Percentiles rank a stretch among this genome's conserved stretches.
Conservation (phyloP, 163 green algal species). For the Coccomyxa subellipsoidea region DNA sequence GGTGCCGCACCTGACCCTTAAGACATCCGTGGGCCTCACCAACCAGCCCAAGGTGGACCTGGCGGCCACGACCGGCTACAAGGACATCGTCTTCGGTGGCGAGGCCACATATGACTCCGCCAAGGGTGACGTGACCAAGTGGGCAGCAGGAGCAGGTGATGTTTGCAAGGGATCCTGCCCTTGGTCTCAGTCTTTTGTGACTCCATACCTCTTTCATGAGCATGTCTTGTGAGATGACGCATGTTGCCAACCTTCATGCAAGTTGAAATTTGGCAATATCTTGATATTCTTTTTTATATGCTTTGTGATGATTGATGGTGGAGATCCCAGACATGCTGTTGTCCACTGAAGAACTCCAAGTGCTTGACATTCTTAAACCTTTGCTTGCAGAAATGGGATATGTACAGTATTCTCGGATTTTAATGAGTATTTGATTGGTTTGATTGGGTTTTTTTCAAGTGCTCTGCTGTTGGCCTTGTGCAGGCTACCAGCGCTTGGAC, state of each 20-base stretch:
- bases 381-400: no score
- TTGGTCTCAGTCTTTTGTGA: neutral
- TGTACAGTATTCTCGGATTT: no score
- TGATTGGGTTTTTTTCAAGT: no score
- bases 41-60: conserved; percentile 30
- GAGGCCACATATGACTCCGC: conserved; percentile 44
- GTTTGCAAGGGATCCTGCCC: neutral
- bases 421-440: no score
- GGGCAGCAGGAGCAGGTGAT: conserved; percentile 16
- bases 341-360: no score
- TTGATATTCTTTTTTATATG: no score
- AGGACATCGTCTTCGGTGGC: conserved; percentile 39
- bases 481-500: conserved; percentile 52
- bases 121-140: conserved; percentile 39
- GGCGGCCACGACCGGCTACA: conserved; percentile 16
- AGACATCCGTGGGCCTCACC: conserved; percentile 29
- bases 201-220: neutral
- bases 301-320: no score
- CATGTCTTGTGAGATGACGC: neutral
- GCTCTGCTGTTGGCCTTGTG: neutral
- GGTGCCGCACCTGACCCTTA: conserved; percentile 48
- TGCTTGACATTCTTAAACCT: no score
- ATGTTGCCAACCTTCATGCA: neutral
- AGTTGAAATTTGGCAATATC: neutral
- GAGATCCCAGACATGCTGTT: no score